Conservation (phyloP, 2,329 filamentous ascomycete genomes). For the Aspergillus nomiae region DNA sequence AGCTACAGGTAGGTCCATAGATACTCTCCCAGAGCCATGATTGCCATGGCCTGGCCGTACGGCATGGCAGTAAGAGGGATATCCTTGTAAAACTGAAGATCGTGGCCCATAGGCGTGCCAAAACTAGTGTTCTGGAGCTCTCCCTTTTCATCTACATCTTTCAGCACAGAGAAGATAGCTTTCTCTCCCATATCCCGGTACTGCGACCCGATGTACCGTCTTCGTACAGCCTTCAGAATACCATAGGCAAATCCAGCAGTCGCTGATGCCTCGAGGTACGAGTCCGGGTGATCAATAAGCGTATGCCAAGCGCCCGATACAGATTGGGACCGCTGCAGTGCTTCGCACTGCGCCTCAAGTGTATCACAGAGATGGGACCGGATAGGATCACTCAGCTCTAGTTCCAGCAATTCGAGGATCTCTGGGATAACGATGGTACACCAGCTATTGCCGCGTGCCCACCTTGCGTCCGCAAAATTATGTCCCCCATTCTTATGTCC, state of each 20-base stretch:
- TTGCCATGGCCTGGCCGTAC: slow-evolving; percentile 82
- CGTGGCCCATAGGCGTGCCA: slow-evolving; percentile 74
- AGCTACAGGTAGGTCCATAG: slow-evolving; percentile 32
- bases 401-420: slow-evolving; percentile 71
- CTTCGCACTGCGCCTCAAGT: slow-evolving; percentile 68
- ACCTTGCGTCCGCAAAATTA: slow-evolving; percentile 58
- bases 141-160: slow-evolving; percentile 65
- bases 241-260: slow-evolving; percentile 81
- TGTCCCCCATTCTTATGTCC: slow-evolving; percentile 60
- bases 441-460: slow-evolving; percentile 65
- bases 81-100: slow-evolving; percentile 74
- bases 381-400: slow-evolving; percentile 62
- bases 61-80: slow-evolving; percentile 80
- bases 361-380: slow-evolving; percentile 54
- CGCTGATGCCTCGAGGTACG: slow-evolving; percentile 74
- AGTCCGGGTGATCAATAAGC: slow-evolving; percentile 70
- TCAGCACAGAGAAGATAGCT: slow-evolving; percentile 67
- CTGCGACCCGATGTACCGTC: slow-evolving; percentile 66
- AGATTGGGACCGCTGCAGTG: slow-evolving; percentile 63
- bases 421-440: slow-evolving; percentile 80
- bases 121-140: slow-evolving; percentile 76
- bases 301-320: slow-evolving; percentile 72
- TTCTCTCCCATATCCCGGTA: slow-evolving; percentile 64
- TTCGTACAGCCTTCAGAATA: slow-evolving; percentile 71
- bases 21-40: slow-evolving; percentile 77